Conservation (phyloP, 2,329 filamentous ascomycete genomes). For the Venturia nashicola region DNA sequence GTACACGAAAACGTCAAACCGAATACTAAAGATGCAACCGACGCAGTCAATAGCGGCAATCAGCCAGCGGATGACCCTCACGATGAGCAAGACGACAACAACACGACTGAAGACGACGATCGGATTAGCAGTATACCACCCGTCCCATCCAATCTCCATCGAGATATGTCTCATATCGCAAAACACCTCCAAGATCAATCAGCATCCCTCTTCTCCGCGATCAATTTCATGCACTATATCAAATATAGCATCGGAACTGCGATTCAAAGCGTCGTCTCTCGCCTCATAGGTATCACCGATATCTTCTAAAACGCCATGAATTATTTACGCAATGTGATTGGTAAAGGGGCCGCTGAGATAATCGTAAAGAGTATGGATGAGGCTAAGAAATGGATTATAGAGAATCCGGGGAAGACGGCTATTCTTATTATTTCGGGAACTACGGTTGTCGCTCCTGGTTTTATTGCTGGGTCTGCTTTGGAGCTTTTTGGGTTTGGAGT, state of each 20-base stretch:
- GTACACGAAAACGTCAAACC: background rate
- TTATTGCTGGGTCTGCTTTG: background rate
- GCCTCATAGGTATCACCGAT: background rate
- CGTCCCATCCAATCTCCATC: no score
- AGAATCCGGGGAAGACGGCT: slow-evolving; percentile 20
- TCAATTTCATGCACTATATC: background rate
- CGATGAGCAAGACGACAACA: background rate
- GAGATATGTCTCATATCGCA: background rate
- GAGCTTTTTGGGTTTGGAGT: background rate
- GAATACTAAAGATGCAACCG: no score
- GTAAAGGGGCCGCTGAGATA: background rate
- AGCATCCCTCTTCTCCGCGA: background rate
- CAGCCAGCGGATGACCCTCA: background rate
- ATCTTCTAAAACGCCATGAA: background rate
- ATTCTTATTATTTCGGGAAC: background rate
- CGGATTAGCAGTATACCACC: no score
- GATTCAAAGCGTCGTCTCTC: background rate
- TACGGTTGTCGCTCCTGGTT: background rate
- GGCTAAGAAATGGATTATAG: slow-evolving; percentile 21
- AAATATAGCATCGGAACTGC: background rate
- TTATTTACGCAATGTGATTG: background rate
- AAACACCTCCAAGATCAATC: background rate
- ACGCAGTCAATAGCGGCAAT: no score
- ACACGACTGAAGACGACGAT: no score
- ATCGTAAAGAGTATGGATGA: background rate